A percentile compares a stretch with the other conserved stretches of the same genome.
Conservation (phyloP, 257 asterid genomes). For the Capsicum pubescens region DNA sequence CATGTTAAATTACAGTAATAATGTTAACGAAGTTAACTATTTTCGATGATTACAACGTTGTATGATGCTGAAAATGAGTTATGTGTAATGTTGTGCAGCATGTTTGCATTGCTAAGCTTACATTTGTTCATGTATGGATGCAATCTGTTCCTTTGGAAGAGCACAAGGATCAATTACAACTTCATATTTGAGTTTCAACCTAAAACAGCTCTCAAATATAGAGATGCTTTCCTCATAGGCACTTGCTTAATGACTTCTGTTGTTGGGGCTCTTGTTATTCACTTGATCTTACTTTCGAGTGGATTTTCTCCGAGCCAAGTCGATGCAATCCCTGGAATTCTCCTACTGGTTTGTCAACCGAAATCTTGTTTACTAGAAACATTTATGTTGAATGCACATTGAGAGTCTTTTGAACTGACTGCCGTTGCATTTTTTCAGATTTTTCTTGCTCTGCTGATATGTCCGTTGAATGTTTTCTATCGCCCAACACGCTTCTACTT, state of each 20-base stretch:
- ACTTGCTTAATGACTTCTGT: constrained; percentile 83
- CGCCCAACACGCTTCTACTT: constrained; percentile 83
- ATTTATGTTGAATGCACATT: neutral
- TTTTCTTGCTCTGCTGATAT: constrained; percentile 52
- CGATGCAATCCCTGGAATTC: constrained; percentile 74
- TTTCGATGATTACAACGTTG: neutral
- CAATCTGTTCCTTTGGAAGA: constrained; percentile 85
- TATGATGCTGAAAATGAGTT: neutral
- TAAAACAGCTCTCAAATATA: constrained; percentile 66
- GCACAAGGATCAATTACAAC: constrained; percentile 76
- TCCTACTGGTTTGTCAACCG: constrained; percentile 59
- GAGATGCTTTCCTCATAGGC: constrained; percentile 91
- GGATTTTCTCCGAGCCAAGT: constrained; percentile 59
- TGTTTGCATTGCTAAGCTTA: constrained; percentile 91
- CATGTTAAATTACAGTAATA: neutral
- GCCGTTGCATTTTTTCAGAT: constrained; percentile 47
- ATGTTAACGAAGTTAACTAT: neutral
- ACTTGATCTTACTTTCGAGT: constrained; percentile 67
- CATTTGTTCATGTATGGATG: constrained; percentile 94
- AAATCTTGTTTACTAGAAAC: neutral
- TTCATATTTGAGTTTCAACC: constrained; percentile 88
- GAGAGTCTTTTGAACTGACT: neutral
- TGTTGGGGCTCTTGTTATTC: constrained; percentile 78
- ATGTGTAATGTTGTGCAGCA: constrained; percentile 60
- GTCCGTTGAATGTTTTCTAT: constrained; percentile 79